A percentile compares a stretch with the other conserved stretches of the same genome.
These are phyloP conservation scores for Arthrobotrys sphaeroides DNA, from an alignment of 2,329 filamentous ascomycete genomes.

Conservation along the genomic window DNA sequence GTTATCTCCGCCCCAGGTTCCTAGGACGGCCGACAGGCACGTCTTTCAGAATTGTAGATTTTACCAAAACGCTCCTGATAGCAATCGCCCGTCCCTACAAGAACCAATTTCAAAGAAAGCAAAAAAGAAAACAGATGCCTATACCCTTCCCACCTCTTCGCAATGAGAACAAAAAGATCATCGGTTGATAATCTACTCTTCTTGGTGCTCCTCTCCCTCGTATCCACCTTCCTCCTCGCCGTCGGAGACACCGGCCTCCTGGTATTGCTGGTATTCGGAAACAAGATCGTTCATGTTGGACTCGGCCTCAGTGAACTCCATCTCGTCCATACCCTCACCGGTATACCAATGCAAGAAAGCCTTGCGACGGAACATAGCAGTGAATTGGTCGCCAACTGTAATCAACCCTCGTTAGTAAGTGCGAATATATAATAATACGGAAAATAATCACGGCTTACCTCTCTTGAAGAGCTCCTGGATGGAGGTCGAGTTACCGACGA, in stretches of 20 bases:
- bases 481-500: constrained; percentile 98
- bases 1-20: background rate
- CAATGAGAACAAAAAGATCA: constrained; percentile 62
- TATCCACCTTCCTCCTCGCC: constrained; percentile 93
- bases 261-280: constrained; percentile 99
- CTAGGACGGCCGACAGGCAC: background rate
- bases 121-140: constrained; percentile 13
- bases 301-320: constrained; percentile 99
- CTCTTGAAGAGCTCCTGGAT: constrained; percentile 99
- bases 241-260: constrained; percentile 97
- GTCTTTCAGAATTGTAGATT: background rate
- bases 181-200: constrained; percentile 69
- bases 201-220: constrained; percentile 80
- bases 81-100: background rate
- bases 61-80: background rate
- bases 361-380: constrained; percentile 99
- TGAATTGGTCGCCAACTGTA: constrained; percentile 93
- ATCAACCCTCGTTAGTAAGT: constrained; percentile 18
- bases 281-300: constrained; percentile 99
- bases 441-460: constrained; percentile 58
- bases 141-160: constrained; percentile 28
- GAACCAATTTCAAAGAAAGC: constrained; percentile 6
- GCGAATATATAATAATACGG: background rate
- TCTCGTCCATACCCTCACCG: constrained; percentile 99
- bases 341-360: constrained; percentile 99